Evolutionary conservation across 257 asterid genomes (phyloP), one percentile per base, ranked within the genome.

Genomic region (Striga asiatica): DNA sequence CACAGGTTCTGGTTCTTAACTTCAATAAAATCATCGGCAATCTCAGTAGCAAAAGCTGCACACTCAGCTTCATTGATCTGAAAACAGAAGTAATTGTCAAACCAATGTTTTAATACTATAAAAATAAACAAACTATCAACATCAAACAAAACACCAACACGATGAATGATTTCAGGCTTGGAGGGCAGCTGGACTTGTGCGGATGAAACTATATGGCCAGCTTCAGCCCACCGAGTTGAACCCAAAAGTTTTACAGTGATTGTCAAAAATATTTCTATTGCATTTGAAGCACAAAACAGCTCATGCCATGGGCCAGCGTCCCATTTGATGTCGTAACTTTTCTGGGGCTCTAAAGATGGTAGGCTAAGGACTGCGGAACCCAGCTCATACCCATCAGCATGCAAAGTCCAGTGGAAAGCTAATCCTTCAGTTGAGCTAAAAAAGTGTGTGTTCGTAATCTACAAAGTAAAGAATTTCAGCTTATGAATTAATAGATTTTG

Each of bases 241-340:
- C 60, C 63, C 76, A 66, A 62, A 37, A 80, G 79, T 75, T 76
- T 80, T 39, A 71, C 88, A 21, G 75, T 80, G 32, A 91, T 67
- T 47, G 88, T 79, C 68, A 91, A 64, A 71, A 62, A 83, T 56
- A 76, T 51, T 73, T 91, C 98, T 29, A 69, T 38, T 37, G 85
- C 80, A 64, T 74, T 73, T 51, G 89, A 84, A 48, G 77, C 48
- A 62, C 62, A 11, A 83, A 89, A 91, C 1, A 34, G 18, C 41
- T 81, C 76, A 66, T 74, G 78, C 98, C 97, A 91, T 17, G 95
- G 95, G 41, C 92, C 94, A 21, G 76, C 72, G 29, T 82, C 81
- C 88, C 82, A 82, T 50, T 72, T 75, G 45, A 74, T 60, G 21
- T 73, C 80, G 29, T 39, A 66, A 62, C 65, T 71, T 52, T 72